Base-by-base conservation (phyloP, 768 basidiomycete species). In the Auricularia sp. region DNA sequence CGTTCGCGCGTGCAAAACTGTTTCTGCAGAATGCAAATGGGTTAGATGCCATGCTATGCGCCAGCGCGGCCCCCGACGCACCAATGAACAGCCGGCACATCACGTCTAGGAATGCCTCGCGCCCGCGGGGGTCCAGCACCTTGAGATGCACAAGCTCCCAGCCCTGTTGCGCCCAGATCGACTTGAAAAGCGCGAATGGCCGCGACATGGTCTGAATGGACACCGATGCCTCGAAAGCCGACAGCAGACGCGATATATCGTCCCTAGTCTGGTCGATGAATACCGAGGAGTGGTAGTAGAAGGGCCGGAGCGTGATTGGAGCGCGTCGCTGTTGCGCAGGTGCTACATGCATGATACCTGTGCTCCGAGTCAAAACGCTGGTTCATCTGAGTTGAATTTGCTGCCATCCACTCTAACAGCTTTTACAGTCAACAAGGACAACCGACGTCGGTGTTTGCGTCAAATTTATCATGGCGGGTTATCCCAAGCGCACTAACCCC, bases 71-170 rank as follows among this genome's bases (percentile, higher is more conserved):
- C 36, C 10, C 29, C 34, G 36, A 66, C 83, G 54, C 68, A 90
- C 91, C 89, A 47, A 85, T 74, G 71, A 93, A 88, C 21, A 90
- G 74, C 58, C 90, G 77, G 62, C 81, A 74, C 2, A 84, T 81
- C 10, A 84, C 78, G 39, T 77, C 77, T 35, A 92, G 73, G 72
- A 90, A 89, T 0, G 77, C 72, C 58, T 87, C 83, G 43, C 91
- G 82, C 23, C 87, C 77, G 61, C 87, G 80, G 53, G 79, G 74
- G 69, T 93, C 90, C 65, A 88, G 83, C 3, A 87, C 84, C 71
- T 82, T 86, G 76, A 93, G 81, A 70, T 91, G 89, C 54, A 90
- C 73, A 83, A 84, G 90, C 36, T 78, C 75, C 91, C 91, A 93
- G 23, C 88, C 87, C 66, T 82, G 79, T 4, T 76, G 74, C 11